Evolutionary conservation across 306 rosid species (phyloP), one percentile per base, ranked within the genome.

Genomic region (Rubus parviflorus): DNA sequence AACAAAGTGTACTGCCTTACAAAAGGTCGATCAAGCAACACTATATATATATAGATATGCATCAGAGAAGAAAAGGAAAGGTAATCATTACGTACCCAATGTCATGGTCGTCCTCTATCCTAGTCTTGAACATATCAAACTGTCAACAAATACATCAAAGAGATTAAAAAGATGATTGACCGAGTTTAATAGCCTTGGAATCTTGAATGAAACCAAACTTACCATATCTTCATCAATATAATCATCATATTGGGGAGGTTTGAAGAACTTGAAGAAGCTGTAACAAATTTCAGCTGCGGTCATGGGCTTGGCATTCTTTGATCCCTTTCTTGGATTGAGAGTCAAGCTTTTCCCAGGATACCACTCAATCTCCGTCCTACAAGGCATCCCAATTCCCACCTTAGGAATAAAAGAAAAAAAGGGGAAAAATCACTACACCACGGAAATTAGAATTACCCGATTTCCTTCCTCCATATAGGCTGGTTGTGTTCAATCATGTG

Each of bases 321-420:
- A 77, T 76, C 90, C 94, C 82, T 90, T 93, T 86, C 81, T 89
- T 11, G 90, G 94, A 81, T 88, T 93, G 70, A 86, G 90, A 17
- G 93, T 88, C 84, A 93, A 84, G 72, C 87, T 81, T 80, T 93
- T 89, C 64, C 93, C 98, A 5, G 89, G 83, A 79, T 71, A 75
- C 98, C 97, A 93, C 30, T 93, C 93, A 74, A 89, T 90, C 79
- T 87, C 90, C 6, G 94, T 88, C 81, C 98, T 91, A 69, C 53
- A 80, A 47, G 46, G 49, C 4, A 80, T 19, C 37, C 70, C 78
- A 64, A 51, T 73, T 77, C 7, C 0, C 40, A 58, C 5, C 38
- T 4, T 58, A 49, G 62, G n/a, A 75, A 51, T 43, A 38, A 15
- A 20, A 38, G 70, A 0, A 20, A 68, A 41, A 16, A 48, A 65